Evolutionary conservation across 768 basidiomycete genomes (phyloP).

Genomic region (Pleurotus tuoliensis): DNA sequence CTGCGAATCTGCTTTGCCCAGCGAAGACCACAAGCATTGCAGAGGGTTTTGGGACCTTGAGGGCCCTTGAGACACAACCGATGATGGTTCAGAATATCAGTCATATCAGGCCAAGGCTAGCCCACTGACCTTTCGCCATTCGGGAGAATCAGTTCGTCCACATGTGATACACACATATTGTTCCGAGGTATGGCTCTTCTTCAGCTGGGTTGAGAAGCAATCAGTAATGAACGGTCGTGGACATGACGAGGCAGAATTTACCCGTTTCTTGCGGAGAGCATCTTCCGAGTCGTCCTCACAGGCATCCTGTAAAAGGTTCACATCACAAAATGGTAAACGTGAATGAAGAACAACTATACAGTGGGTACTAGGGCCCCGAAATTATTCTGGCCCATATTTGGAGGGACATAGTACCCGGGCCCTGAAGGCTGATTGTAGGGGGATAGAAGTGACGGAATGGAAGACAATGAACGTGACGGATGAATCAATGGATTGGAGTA

Average conservation of each 20-base stretch:
- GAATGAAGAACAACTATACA: too few relatives aligned
- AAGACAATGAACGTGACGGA: too few relatives aligned
- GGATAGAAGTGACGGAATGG: too few relatives aligned
- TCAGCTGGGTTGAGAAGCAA: slow-evolving; percentile 24
- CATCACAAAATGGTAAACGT: too few relatives aligned
- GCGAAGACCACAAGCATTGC: slow-evolving; percentile 92
- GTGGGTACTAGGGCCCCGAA: neutral
- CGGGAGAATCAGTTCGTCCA: slow-evolving; percentile 92
- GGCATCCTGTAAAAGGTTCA: too few relatives aligned
- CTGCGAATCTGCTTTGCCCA: slow-evolving; percentile 70
- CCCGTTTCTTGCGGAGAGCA: slow-evolving; percentile 62
- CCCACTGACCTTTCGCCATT: slow-evolving; percentile 81
- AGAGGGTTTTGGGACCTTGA: slow-evolving; percentile 92
- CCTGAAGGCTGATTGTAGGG: too few relatives aligned
- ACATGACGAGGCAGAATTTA: slow-evolving; percentile 16
- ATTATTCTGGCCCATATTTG: slow-evolving; percentile 5
- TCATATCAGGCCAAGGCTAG: neutral
- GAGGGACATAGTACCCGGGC: slow-evolving; percentile 26
- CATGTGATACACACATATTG: slow-evolving; percentile 90
- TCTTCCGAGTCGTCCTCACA: slow-evolving; percentile 49
- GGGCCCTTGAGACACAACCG: slow-evolving; percentile 58
- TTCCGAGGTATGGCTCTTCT: slow-evolving; percentile 49
- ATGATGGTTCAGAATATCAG: neutral
- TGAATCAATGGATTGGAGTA: too few relatives aligned
- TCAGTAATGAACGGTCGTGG: too few relatives aligned